Evolutionary conservation across 345 rosid species (phyloP).

Genomic region (Psidium guajava): DNA sequence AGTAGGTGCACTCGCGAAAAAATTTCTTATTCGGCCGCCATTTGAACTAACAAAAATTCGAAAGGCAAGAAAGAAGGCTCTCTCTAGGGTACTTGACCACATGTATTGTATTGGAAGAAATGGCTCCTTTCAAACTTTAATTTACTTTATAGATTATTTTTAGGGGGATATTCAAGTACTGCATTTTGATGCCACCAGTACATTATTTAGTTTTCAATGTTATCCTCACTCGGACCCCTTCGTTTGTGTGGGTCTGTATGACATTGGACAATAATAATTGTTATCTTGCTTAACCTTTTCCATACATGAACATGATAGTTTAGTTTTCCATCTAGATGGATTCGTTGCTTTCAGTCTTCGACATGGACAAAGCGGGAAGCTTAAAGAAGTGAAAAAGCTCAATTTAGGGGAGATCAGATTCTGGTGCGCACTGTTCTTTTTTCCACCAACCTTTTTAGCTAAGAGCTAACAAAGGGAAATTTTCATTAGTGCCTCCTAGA

Average conservation of each 20-base stretch:
- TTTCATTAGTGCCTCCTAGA: neutral
- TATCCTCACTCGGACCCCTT: neutral
- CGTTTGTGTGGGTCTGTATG: neutral
- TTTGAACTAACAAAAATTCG: neutral
- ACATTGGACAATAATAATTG: neutral
- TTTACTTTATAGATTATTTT: neutral
- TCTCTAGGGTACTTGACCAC: neutral
- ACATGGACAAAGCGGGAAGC: neutral
- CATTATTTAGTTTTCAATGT: neutral
- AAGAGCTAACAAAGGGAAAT: neutral
- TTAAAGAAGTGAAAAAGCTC: too few species aligned
- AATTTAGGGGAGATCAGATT: neutral
- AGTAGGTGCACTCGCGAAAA: neutral
- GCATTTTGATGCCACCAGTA: neutral
- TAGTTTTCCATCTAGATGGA: neutral
- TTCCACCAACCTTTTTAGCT: neutral
- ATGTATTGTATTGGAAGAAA: neutral
- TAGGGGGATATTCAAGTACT: neutral
- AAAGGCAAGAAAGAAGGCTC: neutral
- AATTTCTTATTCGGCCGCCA: fast-evolving
- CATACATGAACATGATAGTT: neutral
- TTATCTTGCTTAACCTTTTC: neutral
- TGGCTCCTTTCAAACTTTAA: neutral
- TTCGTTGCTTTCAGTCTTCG: neutral
- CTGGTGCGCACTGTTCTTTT: neutral